phyloP scores from a whole-genome alignment of 1,139 yeast genomes.

The Kodamaea plutei region DNA sequence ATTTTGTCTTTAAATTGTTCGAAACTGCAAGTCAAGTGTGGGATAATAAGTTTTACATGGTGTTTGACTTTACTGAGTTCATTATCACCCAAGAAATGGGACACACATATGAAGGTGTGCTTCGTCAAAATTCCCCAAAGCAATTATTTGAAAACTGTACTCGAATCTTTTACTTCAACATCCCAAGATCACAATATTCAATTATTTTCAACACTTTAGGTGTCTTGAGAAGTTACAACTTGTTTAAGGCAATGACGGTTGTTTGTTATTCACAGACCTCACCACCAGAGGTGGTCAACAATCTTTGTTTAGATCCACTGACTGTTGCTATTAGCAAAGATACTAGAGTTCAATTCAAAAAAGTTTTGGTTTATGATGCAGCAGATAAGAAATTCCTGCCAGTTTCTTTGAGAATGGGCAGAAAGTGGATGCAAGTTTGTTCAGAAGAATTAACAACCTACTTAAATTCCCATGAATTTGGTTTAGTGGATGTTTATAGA shows the following conservation, averaged over 20 bases:
- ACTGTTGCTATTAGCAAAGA: slow-evolving; percentile 43
- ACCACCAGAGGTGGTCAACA: slow-evolving; percentile 43
- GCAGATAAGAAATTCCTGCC: slow-evolving; percentile 32
- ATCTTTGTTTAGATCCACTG: slow-evolving; percentile 45
- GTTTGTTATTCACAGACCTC: slow-evolving; percentile 45
- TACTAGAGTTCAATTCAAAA: slow-evolving; percentile 56
- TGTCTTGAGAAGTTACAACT: slow-evolving; percentile 14
- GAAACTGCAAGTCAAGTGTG: slow-evolving; percentile 72
- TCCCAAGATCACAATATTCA: slow-evolving; percentile 43
- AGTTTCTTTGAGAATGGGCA: slow-evolving; percentile 65
- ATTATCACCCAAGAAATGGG: slow-evolving; percentile 31
- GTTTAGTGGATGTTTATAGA: slow-evolving; percentile 49
- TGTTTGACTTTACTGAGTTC: slow-evolving; percentile 69
- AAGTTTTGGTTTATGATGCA: slow-evolving; percentile 50
- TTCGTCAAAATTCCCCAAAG: slow-evolving; percentile 43
- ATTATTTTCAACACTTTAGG: slow-evolving; percentile 26
- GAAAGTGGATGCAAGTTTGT: slow-evolving; percentile 61
- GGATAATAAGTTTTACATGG: slow-evolving; percentile 61
- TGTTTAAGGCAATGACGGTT: slow-evolving; percentile 20
- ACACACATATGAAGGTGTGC: slow-evolving; percentile 24
- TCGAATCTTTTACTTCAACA: slow-evolving; percentile 57
- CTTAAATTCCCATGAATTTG: slow-evolving; percentile 25
- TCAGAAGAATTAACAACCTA: slow-evolving; percentile 26
- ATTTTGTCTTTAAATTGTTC: slow-evolving; percentile 56
- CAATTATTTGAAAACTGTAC: slow-evolving; percentile 52